Evolutionary conservation across 192 early-diverging fungal species (phyloP), one percentile per base, ranked within the genome.

Genomic region (Entomortierella beljakovae): DNA sequence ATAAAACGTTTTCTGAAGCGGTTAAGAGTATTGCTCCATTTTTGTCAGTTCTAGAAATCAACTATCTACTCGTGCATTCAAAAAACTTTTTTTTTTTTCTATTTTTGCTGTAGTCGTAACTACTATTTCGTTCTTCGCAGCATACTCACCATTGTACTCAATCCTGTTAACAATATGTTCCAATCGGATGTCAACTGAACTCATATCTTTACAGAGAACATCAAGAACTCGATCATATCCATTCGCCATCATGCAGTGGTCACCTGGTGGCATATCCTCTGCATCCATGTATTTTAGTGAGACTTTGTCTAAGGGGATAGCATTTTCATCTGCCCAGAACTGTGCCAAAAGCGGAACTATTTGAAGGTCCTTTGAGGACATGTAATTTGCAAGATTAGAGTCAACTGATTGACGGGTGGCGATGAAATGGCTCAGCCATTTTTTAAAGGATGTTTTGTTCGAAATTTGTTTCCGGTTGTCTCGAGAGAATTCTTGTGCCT

Each of bases 211-310:
- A 43, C 60, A 42, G 46, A 74, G 60, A 2, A 50, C 60, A 26
- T 81, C 64, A 16, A 81, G 40, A 11, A 81, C 25, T 16, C 71
- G 26, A 46, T 81, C 80, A 38, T 81, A 81, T 6, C 80, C 80
- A 29, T 75, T 43, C 9, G 61, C 64, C 42, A 81, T 52, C 18
- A 73, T 73, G 60, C 80, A 68, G 20, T 81, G 80, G 40, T 81
- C 80, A 7, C 80, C 80, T 6, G 70, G 70, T n/a, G 56, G 61
- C 66, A 81, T 64, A 33, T 58, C 46, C 49, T 81, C 80, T 1
- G 80, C 71, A 35, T 81, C 80, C 69, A 81, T 70, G 51, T 75
- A 81, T 42, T 81, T 81, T 60, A 81, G 80, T 25, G 80, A 74
- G 51, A 74, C 70, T 56, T 73, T 73, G 29, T 68, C 59, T 1